A percentile compares a stretch with the other conserved stretches of the same genome.
phyloP scores from a whole-genome alignment of 2,329 filamentous ascomycete species.

The Westerdykella ornata region DNA sequence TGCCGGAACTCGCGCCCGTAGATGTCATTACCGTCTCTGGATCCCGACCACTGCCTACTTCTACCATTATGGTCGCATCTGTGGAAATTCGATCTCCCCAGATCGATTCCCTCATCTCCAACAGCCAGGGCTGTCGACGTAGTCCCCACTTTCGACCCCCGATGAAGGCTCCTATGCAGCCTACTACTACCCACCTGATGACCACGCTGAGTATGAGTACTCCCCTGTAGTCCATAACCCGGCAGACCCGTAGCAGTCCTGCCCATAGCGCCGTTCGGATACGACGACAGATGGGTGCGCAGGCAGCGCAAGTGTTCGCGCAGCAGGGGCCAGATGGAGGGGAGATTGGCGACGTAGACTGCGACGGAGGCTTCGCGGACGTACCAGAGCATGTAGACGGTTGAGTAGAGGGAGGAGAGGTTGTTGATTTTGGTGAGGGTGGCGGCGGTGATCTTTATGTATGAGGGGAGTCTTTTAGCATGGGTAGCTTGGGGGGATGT shows the following conservation, averaged over 20 bases:
- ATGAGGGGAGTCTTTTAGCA: background rate
- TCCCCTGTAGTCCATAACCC: too few species aligned
- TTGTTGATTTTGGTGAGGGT: conserved; percentile 48
- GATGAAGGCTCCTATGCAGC: too few species aligned
- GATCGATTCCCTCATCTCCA: conserved; percentile 20
- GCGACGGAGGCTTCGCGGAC: conserved; percentile 49
- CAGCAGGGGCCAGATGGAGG: conserved; percentile 49
- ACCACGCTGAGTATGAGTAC: too few species aligned
- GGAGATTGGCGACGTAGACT: conserved; percentile 50
- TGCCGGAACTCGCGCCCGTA: background rate
- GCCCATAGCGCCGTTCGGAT: conserved; percentile 4
- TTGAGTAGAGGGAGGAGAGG: conserved; percentile 38
- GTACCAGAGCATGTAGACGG: conserved; percentile 46
- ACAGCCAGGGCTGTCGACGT: too few species aligned
- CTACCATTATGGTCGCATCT: conserved; percentile 3
- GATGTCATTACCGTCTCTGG: background rate
- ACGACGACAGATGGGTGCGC: conserved; percentile 16
- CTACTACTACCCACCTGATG: too few species aligned
- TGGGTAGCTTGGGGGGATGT: too few species aligned
- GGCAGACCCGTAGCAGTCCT: background rate
- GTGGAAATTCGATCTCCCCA: conserved; percentile 9
- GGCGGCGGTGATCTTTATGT: conserved; percentile 38
- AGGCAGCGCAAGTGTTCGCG: conserved; percentile 39
- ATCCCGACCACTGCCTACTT: background rate
- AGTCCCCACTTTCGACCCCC: too few species aligned